phyloP scores from a whole-genome alignment of 805 yeast genomes.

The Myxozyma geophila region DNA sequence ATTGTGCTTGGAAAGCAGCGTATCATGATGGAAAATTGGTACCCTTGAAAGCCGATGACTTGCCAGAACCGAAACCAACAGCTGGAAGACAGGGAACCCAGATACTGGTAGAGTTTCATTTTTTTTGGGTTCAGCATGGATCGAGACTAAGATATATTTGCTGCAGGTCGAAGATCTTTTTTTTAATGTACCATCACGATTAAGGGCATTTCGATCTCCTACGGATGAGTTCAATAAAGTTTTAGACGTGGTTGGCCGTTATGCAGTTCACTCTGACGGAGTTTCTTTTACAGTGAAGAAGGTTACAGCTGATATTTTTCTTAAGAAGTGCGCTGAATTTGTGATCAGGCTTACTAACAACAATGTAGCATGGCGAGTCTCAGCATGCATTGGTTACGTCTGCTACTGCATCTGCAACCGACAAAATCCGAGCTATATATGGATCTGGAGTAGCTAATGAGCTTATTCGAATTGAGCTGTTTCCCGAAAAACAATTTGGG shows the following conservation, averaged over 20 bases:
- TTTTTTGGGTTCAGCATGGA: not conserved
- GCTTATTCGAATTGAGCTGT: constrained; percentile 55
- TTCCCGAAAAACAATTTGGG: constrained; percentile 52
- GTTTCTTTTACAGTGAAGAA: constrained; percentile 83
- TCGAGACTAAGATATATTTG: not conserved
- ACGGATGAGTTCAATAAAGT: constrained; percentile 78
- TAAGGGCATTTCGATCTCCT: constrained; percentile 64
- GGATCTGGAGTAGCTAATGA: constrained; percentile 73
- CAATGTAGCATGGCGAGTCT: constrained; percentile 63
- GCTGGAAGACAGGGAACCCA: constrained; percentile 92
- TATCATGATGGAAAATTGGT: constrained; percentile 69
- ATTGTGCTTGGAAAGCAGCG: constrained; percentile 73
- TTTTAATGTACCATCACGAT: constrained; percentile 81
- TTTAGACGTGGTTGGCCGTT: constrained; percentile 80
- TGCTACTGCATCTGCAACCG: constrained; percentile 55
- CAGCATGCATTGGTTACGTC: constrained; percentile 68
- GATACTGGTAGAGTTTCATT: constrained; percentile 47
- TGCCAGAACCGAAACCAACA: constrained; percentile 63
- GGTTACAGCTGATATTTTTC: constrained; percentile 1
- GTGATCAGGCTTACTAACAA: not conserved
- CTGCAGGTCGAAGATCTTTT: constrained; percentile 78
- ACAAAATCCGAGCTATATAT: constrained; percentile 72
- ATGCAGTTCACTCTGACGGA: constrained; percentile 71
- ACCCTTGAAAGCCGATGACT: constrained; percentile 44
- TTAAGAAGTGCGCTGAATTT: not conserved